A percentile compares a stretch with the other conserved stretches of the same genome.
phyloP scores from a whole-genome alignment of 169 alveolate genomes.

The Plasmodium relictum region DNA sequence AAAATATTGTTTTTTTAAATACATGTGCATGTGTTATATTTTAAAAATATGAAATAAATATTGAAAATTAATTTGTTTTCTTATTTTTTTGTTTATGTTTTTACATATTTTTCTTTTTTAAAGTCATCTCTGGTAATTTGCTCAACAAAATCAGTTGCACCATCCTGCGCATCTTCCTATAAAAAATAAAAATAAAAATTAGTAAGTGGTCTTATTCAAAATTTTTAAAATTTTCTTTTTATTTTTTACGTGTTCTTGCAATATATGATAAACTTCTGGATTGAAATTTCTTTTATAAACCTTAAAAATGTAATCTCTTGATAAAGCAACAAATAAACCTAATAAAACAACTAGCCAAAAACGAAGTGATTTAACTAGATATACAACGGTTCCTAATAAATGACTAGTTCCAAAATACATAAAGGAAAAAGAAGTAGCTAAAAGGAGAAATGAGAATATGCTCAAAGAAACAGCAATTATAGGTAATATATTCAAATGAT shows the following conservation, averaged over 20 bases:
- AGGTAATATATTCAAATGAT: slow-evolving; percentile 80
- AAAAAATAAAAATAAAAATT: neutral
- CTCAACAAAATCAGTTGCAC: neutral
- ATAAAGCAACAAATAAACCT: slow-evolving; percentile 34
- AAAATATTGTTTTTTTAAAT: neutral
- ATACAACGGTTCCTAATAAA: slow-evolving; percentile 42
- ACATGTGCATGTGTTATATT: neutral
- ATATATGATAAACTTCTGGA: slow-evolving; percentile 69
- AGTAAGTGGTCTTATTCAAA: neutral
- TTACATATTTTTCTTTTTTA: slow-evolving; percentile 23
- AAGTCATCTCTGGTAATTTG: neutral
- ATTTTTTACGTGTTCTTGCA: slow-evolving; percentile 33
- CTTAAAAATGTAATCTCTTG: slow-evolving; percentile 60
- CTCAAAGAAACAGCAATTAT: slow-evolving; percentile 79
- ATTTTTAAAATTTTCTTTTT: neutral
- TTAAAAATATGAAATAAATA: neutral
- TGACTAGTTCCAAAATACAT: slow-evolving; percentile 62
- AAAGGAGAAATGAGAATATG: slow-evolving; percentile 74
- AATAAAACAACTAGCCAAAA: slow-evolving; percentile 71
- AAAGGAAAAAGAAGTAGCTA: slow-evolving; percentile 38
- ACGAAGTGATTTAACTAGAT: slow-evolving; percentile 39
- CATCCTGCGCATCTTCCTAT: slow-evolving; percentile 29
- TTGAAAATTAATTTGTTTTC: neutral
- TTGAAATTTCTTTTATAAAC: slow-evolving; percentile 66
- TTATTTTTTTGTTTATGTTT: slow-evolving; percentile 8